Evolutionary conservation across 139 green algal genomes (phyloP).

Genomic region (Auxenochlorella pyrenoidosa): DNA sequence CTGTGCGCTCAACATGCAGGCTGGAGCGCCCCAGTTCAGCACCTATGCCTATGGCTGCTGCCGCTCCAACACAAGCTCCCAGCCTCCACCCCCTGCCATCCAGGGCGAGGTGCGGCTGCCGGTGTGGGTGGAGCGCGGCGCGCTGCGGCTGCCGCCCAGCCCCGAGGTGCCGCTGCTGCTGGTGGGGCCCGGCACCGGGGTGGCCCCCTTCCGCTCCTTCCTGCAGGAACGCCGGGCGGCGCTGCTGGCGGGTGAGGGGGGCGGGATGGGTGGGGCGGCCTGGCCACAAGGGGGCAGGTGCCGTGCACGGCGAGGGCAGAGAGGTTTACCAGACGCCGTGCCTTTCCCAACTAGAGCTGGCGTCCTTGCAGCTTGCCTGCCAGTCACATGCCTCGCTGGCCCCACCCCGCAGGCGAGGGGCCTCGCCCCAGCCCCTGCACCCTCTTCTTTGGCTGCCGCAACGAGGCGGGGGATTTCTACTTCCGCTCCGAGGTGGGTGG

Average conservation of each 20-base stretch:
- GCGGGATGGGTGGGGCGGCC: neutral
- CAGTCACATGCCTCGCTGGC: neutral
- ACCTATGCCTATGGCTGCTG: too few relatives aligned
- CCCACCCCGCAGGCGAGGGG: neutral
- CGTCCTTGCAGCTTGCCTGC: too few relatives aligned
- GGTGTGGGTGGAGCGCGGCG: slow-evolving; percentile 80
- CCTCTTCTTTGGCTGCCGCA: slow-evolving; percentile 93
- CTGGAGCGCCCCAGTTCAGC: too few relatives aligned
- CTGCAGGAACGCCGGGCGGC: slow-evolving; percentile 70
- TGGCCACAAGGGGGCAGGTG: neutral
- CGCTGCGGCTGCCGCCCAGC: slow-evolving; percentile 67
- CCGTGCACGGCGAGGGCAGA: neutral
- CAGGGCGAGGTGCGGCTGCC: slow-evolving; percentile 54
- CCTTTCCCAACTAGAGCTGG: too few relatives aligned
- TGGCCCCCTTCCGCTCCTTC: slow-evolving; percentile 89
- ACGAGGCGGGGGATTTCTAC: slow-evolving; percentile 77
- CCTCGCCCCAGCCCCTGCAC: slow-evolving; percentile 50
- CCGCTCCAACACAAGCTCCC: neutral
- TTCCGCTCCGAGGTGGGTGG: slow-evolving; percentile 51
- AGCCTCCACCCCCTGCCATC: neutral
- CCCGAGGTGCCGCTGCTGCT: slow-evolving; percentile 71
- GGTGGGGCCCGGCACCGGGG: slow-evolving; percentile 84
- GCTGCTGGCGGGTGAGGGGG: neutral
- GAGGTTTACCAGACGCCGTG: too few relatives aligned
- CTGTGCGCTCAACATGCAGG: too few relatives aligned